Percentiles rank a stretch among this genome's conserved stretches.
phyloP scores from a whole-genome alignment of 2,329 filamentous ascomycete genomes.

The Monosporascus sp. region DNA sequence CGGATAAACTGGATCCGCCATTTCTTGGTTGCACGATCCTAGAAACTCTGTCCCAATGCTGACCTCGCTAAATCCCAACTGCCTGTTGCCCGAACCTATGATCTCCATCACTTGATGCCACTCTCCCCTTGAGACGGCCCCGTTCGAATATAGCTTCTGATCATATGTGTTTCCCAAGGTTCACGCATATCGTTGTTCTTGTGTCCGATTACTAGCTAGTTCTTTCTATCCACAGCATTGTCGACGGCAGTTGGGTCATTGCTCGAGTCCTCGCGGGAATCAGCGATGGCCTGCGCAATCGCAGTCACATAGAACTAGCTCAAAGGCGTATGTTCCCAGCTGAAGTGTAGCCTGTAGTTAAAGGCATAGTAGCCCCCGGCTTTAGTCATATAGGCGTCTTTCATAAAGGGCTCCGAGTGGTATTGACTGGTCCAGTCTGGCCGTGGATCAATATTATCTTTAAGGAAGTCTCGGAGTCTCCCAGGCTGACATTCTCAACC shows the following conservation, averaged over 20 bases:
- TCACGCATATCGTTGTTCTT: constrained; percentile 27
- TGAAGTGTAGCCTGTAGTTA: constrained; percentile 26
- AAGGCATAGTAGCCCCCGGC: constrained; percentile 32
- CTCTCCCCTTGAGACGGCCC: constrained; percentile 22
- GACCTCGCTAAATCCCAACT: constrained; percentile 31
- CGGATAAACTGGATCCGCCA: too few relatives aligned
- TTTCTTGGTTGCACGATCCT: background rate
- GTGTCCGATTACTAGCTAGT: constrained; percentile 27
- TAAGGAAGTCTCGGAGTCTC: constrained; percentile 14
- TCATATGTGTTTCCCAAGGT: constrained; percentile 8
- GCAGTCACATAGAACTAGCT: constrained; percentile 25
- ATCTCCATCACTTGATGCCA: constrained; percentile 28
- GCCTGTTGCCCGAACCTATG: constrained; percentile 25
- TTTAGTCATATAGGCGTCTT: constrained; percentile 19
- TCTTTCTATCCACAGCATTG: background rate
- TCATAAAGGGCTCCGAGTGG: constrained; percentile 28
- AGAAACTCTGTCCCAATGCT: constrained; percentile 22
- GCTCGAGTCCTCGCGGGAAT: constrained; percentile 18
- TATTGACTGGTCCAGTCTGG: constrained; percentile 24
- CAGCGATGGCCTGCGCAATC: constrained; percentile 32
- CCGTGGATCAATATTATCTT: constrained; percentile 26
- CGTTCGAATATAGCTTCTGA: constrained; percentile 18
- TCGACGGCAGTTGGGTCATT: constrained; percentile 26
- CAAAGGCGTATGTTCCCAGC: background rate
- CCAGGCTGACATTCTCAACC: too few relatives aligned